phyloP scores from a whole-genome alignment of 176 grass and related monocot genomes.

The Paspalum notatum region DNA sequence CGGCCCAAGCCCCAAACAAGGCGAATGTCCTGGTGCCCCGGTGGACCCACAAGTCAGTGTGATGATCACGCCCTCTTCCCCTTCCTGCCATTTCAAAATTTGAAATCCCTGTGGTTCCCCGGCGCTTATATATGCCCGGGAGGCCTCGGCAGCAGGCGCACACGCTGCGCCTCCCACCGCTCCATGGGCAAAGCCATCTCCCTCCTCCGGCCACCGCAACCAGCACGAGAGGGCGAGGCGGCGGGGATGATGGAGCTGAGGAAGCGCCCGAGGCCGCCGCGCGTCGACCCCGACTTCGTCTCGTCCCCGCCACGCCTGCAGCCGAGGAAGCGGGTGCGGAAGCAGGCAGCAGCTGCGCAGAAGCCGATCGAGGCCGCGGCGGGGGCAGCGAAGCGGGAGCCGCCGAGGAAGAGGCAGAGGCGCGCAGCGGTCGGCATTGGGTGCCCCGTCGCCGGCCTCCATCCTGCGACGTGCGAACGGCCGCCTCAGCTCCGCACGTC shows the following conservation, averaged over 20 bases:
- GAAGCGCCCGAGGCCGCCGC: conserved; percentile 45
- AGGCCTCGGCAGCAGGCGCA: conserved; percentile 20
- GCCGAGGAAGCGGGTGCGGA: conserved; percentile 46
- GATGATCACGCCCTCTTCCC: not conserved
- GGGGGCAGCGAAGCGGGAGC: not conserved
- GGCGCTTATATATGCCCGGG: conserved; percentile 45
- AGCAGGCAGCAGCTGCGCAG: not conserved
- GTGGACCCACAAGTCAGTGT: conserved; percentile 23
- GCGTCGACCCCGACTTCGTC: conserved; percentile 53
- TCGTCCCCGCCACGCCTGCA: conserved; percentile 28
- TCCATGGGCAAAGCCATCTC: conserved; percentile 64
- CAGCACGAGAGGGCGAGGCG: conserved; percentile 19
- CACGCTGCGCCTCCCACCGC: conserved; percentile 39
- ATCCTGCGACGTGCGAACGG: conserved; percentile 30
- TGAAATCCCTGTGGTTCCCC: conserved; percentile 37
- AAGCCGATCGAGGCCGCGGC: not conserved
- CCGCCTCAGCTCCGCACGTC: conserved; percentile 39
- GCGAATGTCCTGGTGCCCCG: no score
- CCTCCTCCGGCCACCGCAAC: conserved; percentile 42
- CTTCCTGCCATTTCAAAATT: conserved; percentile 61
- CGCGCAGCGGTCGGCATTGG: conserved; percentile 20
- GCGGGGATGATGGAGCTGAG: conserved; percentile 47
- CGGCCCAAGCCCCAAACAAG: not conserved
- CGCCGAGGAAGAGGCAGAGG: conserved; percentile 31
- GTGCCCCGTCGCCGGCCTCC: conserved; percentile 39